Base-by-base conservation (phyloP, 2,329 filamentous ascomycete species). In the Aspergillus sergii region DNA sequence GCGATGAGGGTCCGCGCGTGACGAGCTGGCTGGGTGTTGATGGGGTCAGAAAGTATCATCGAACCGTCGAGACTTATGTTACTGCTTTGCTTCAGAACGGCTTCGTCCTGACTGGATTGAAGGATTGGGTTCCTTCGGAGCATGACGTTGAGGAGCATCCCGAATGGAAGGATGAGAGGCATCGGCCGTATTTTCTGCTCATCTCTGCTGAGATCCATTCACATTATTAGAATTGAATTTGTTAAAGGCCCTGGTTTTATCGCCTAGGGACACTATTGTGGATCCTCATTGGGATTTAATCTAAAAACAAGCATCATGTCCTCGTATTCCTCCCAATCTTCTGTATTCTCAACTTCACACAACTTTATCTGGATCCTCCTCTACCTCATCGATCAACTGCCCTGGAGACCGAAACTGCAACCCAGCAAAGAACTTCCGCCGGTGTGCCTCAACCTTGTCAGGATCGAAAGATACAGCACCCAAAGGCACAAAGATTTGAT, bases 31-130 rank as follows among this genome's bases (percentile, higher is more conserved):
- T 84, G 46, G 79, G 76, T 11, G 67, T 76, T 21, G 79, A 78
- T 1, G 54, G 59, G 7, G 78, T 81, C 59, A 69, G 75, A 60
- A 84, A 84, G 71, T 79, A 84, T 67, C 81, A 84, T 70, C 78
- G 81, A 4, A 83, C 81, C 10, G 66, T 82, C 23, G 73, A 75
- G 50, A 78, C 78, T 14, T 82, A 82, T 69, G 65, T 82, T 46
- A 74, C 75, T 19, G 56, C 76, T 19, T 63, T 83, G 54, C 58
- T 80, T 19, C 71, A 68, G 11, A 71, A 66, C 5, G 79, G 77
- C 4, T 79, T 83, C 63, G 71, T 73, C 51, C 62, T 83, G 39
- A 73, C 73, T n/a, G 73, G 72, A 39, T 75, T 81, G 58, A 72
- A 78, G 39, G 80, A 82, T 63, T 82, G 78, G 77, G 62, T 66